These are phyloP conservation scores for Micromonas pusilla DNA, from an alignment of 139 green algal species.

Conservation along the genomic window DNA sequence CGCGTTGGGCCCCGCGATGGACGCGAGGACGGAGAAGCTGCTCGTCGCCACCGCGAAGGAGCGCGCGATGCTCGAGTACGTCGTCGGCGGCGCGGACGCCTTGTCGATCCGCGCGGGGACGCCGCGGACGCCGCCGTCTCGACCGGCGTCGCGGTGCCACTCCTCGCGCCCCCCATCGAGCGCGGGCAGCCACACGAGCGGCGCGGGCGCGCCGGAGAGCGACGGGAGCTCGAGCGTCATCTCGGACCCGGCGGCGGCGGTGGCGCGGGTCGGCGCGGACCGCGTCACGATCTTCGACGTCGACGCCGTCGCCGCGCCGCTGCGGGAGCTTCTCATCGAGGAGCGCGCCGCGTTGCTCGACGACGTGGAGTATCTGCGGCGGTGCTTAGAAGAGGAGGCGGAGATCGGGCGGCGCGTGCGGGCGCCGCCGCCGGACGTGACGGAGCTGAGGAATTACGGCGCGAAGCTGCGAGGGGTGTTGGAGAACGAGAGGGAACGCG, in stretches of 20 bases:
- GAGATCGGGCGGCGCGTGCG: background rate
- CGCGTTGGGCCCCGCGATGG: no score
- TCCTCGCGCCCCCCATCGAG: no score
- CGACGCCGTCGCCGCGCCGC: background rate
- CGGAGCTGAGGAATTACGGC: background rate
- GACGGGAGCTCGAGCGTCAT: background rate
- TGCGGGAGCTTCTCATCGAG: background rate
- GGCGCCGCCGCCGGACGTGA: background rate
- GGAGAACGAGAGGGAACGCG: background rate
- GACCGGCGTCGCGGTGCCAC: no score
- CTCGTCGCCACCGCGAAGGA: background rate
- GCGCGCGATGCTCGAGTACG: background rate
- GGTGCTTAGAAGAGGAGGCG: conserved; percentile 4
- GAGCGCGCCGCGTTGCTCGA: conserved; percentile 10
- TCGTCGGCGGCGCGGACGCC: background rate
- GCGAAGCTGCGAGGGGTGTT: background rate
- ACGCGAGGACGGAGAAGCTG: background rate
- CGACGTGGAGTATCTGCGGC: conserved; percentile 16
- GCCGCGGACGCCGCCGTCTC: background rate
- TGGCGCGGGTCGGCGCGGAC: background rate
- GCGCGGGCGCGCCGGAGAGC: no score
- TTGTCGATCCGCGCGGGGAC: background rate
- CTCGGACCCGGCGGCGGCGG: background rate
- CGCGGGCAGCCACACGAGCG: background rate
- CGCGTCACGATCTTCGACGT: background rate